Conservation (phyloP, 768 basidiomycete genomes). For the Pisolithus albus region DNA sequence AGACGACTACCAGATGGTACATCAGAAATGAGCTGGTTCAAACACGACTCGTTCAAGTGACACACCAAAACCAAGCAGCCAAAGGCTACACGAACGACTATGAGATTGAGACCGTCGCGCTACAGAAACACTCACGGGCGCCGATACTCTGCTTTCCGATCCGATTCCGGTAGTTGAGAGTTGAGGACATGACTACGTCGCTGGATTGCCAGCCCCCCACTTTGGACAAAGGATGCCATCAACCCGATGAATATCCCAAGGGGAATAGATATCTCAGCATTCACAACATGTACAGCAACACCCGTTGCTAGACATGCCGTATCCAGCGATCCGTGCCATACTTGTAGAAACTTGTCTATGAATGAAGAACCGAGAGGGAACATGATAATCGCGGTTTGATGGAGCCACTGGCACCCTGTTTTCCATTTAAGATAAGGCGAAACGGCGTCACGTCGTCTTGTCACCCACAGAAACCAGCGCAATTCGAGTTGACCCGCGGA, state of each 20-base stretch:
- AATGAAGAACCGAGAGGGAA: background rate
- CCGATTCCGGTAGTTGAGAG: slow-evolving; percentile 56
- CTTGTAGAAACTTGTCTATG: background rate
- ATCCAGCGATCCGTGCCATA: background rate
- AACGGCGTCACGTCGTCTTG: too few relatives aligned
- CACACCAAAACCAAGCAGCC: slow-evolving; percentile 76
- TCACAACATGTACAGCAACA: background rate
- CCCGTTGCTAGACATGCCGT: background rate
- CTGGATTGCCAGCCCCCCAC: slow-evolving; percentile 85
- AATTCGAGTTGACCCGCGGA: too few relatives aligned
- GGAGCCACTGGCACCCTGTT: background rate
- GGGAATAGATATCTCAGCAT: slow-evolving; percentile 33
- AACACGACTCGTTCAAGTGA: slow-evolving; percentile 1
- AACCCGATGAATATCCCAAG: slow-evolving; percentile 54
- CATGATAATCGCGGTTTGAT: background rate
- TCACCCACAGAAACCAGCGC: background rate
- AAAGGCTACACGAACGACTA: slow-evolving; percentile 48
- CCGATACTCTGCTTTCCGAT: slow-evolving; percentile 64
- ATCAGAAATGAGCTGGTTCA: slow-evolving; percentile 1
- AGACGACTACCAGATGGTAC: slow-evolving; percentile 40
- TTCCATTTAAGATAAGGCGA: slow-evolving; percentile 1
- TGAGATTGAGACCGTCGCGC: background rate
- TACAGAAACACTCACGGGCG: slow-evolving; percentile 55
- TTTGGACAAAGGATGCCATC: slow-evolving; percentile 82
- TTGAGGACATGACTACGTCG: slow-evolving; percentile 89